Evolutionary conservation across 1,284 basidiomycete species (phyloP).

Genomic region (Ustilago cynodontis): DNA sequence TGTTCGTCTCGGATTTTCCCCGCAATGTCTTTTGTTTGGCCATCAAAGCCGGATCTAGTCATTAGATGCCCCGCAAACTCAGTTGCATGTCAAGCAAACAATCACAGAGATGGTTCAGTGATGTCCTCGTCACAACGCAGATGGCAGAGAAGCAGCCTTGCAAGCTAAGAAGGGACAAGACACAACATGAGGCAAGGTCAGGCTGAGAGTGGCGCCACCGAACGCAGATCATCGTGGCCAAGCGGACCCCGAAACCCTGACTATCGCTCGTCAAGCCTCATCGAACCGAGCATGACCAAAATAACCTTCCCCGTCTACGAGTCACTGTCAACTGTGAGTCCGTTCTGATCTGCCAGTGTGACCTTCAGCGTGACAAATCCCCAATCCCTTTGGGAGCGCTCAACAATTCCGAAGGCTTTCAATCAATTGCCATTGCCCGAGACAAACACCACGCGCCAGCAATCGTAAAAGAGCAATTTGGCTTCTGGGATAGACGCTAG

Average conservation of each 20-base stretch:
- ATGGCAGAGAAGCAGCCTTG: too few relatives aligned
- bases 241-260: not conserved
- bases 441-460: not conserved
- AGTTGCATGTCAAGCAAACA: too few relatives aligned
- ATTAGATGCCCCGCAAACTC: too few relatives aligned
- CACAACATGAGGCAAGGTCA: not conserved
- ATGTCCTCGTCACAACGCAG: too few relatives aligned
- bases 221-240: constrained; percentile 6
- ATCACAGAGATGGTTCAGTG: too few relatives aligned
- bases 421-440: not conserved
- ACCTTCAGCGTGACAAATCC: not conserved
- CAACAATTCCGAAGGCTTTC: not conserved
- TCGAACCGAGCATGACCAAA: not conserved
- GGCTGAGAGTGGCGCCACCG: not conserved
- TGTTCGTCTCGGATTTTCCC: not conserved
- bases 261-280: not conserved
- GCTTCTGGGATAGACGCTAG: not conserved
- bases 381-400: not conserved
- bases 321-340: too few relatives aligned
- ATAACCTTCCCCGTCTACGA: too few relatives aligned
- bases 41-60: not conserved
- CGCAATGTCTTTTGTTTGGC: not conserved
- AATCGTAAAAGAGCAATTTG: not conserved
- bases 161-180: too few relatives aligned
- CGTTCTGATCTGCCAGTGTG: too few relatives aligned